Evolutionary conservation across 2,329 filamentous ascomycete genomes (phyloP).

Genomic region (Dothideomycetidae sp.): DNA sequence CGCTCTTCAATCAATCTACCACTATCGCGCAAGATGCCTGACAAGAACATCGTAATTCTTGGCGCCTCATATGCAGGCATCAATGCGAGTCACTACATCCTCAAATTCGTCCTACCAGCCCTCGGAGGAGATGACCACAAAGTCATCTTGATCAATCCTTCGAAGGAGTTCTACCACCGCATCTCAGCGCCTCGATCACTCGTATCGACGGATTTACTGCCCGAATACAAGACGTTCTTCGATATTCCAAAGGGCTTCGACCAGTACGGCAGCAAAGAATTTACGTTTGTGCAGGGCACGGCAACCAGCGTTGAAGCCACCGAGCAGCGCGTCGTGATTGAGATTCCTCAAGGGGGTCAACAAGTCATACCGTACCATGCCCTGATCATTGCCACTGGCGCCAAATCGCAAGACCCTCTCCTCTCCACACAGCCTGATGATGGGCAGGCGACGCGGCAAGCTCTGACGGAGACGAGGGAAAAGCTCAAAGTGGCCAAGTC

Average conservation of each 20-base stretch:
- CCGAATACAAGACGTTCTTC: constrained; percentile 34
- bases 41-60: constrained; percentile 34
- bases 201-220: constrained; percentile 34
- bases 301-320: constrained; percentile 34
- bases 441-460: constrained; percentile 18
- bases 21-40: constrained; percentile 3
- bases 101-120: constrained; percentile 37
- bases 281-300: constrained; percentile 37
- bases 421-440: constrained; percentile 30
- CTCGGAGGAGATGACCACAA: constrained; percentile 30
- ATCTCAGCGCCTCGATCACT: constrained; percentile 40
- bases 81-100: constrained; percentile 38
- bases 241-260: constrained; percentile 38
- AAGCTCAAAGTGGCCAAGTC: constrained; percentile 23
- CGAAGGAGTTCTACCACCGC: constrained; percentile 39
- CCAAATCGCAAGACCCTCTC: constrained; percentile 30
- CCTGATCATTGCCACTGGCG: constrained; percentile 43
- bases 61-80: constrained; percentile 41
- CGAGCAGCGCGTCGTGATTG: constrained; percentile 31
- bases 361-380: constrained; percentile 34
- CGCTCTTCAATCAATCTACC: too few relatives aligned
- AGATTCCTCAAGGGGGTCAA: constrained; percentile 19
- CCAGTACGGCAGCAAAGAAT: constrained; percentile 33
- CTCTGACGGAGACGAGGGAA: constrained; percentile 20
- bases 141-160: constrained; percentile 41